Evolutionary conservation across 1,139 yeast genomes (phyloP), one percentile per base, ranked within the genome.

Genomic region (Nakaseomyces glabratus): DNA sequence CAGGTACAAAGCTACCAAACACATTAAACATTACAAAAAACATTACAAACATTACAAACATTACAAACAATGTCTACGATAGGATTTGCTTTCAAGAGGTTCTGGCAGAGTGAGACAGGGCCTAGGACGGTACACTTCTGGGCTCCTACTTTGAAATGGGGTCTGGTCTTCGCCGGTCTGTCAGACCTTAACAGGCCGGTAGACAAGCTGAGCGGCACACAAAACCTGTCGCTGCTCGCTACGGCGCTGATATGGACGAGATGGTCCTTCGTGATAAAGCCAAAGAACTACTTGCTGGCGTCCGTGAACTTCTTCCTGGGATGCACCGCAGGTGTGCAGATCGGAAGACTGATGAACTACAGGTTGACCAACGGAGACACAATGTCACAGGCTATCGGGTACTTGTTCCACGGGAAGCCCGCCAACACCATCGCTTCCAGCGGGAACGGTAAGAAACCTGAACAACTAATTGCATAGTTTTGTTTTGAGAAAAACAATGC

Each of bases 201-300:
- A 28, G 96, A 88, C 54, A 80, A 80, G 51, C 67, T 90, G 37
- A 77, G 90, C 34, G 95, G 96, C 38, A 80, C 95, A 19, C 98
- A 90, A 61, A 95, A 84, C 58, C 37, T 53, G 23, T 95, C 98
- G 1, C 68, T 90, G 40, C 71, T 82, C 50, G 90, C 90, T 33
- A 90, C 98, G 1, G 98, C 97, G 38, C 76, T 74, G 37, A 86
- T 90, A 51, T 90, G 98, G 98, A 90, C 98, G 31, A 76, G 98
- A 59, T 90, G 98, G 98, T 88, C 96, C 20, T 73, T 86, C 61
- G 93, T 86, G 44, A 90, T 90, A 57, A 76, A 67, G 50, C 98
- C 98, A 35, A 80, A 82, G 62, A 90, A 90, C 64, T 69, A 71
- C 48, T 66, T 90, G 42, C 69, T 90, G 49, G 98, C 97, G 4